Evolutionary conservation across 2,329 filamentous ascomycete genomes (phyloP), one percentile per base, ranked within the genome.

Genomic region (Ophiostoma ips): DNA sequence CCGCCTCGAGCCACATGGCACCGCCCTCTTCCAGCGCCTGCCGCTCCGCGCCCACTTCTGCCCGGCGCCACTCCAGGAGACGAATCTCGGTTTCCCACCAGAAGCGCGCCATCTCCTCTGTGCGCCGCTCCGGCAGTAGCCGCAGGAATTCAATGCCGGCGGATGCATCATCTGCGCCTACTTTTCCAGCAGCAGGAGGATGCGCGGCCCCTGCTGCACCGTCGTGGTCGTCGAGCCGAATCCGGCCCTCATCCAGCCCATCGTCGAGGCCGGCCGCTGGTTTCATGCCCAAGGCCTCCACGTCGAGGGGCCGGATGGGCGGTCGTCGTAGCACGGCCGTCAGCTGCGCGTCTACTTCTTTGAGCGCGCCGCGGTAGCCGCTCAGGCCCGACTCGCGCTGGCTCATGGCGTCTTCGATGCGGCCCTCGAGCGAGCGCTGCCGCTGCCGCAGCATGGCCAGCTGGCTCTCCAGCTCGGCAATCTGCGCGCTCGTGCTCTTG

Each of bases 341-440:
- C 6, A 87, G 70, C 50, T 84, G 76, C 13, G 67, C 68, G 53
- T 88, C 81, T 6, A 85, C 72, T 49, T 85, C 75, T 50, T 69
- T 75, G 34, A 87, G 64, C 4, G 82, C 81, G 1, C 80, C 76
- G 18, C 73, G 76, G 61, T 87, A 88, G 0, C 82, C 81, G 50
- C 81, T 84, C 13, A 87, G 62, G n/a, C 78, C 79, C 2, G 83
- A 80, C 60, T 87, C 83, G 35, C 81, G 70, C 49, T 73, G 72
- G 56, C 81, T 87, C 55, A 73, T 72, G 1, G 79, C 71, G 50
- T 82, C 77, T 7, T 75, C 70, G 43, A 86, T 76, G 58, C 77
- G 72, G 3, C 71, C 71, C 53, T 75, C 65, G 0, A 88, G 63
- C 60, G 71, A 73, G n/a, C 72, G 68, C 56, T 79, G 77, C 28